Conservation (phyloP, 2,329 filamentous ascomycete genomes). For the Ascochyta koolunga region DNA sequence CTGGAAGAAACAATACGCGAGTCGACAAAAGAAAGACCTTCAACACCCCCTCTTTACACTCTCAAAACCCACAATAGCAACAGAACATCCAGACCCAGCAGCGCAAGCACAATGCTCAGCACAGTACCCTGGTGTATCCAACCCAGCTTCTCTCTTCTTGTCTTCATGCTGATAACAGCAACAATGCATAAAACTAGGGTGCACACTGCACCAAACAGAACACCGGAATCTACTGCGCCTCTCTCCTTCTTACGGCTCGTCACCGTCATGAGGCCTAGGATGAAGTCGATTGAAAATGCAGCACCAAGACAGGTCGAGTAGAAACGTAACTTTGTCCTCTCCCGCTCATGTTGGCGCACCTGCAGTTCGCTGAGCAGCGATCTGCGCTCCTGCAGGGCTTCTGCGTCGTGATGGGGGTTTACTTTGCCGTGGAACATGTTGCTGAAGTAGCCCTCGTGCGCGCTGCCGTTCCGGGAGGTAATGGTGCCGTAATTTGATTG, state of each 20-base stretch:
- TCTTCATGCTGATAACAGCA: conserved; percentile 42
- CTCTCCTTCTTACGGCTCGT: conserved; percentile 72
- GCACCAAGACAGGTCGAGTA: conserved; percentile 61
- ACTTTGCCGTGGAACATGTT: conserved; percentile 36
- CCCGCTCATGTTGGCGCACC: conserved; percentile 39
- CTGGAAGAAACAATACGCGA: neutral
- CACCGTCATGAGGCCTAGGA: conserved; percentile 69
- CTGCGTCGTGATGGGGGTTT: conserved; percentile 49
- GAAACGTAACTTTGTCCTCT: conserved; percentile 44
- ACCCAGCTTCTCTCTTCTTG: conserved; percentile 35
- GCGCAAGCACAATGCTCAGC: conserved; percentile 29
- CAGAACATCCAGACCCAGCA: conserved; percentile 38
- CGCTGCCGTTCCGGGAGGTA: conserved; percentile 7
- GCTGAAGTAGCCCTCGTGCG: conserved; percentile 39
- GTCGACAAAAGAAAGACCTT: no score
- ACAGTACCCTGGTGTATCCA: conserved; percentile 42
- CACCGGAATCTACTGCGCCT: conserved; percentile 75
- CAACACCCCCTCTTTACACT: conserved; percentile 8
- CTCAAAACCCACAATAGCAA: conserved; percentile 40
- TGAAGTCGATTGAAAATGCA: conserved; percentile 67
- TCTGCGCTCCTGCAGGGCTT: conserved; percentile 56
- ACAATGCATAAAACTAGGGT: conserved; percentile 58
- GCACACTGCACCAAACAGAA: conserved; percentile 70
- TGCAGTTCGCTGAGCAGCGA: conserved; percentile 48
- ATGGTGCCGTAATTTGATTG: conserved; percentile 58